A percentile compares a stretch with the other conserved stretches of the same genome.
These are phyloP conservation scores for Triangularia setosa DNA, from an alignment of 2,329 filamentous ascomycete genomes.

Conservation along the genomic window DNA sequence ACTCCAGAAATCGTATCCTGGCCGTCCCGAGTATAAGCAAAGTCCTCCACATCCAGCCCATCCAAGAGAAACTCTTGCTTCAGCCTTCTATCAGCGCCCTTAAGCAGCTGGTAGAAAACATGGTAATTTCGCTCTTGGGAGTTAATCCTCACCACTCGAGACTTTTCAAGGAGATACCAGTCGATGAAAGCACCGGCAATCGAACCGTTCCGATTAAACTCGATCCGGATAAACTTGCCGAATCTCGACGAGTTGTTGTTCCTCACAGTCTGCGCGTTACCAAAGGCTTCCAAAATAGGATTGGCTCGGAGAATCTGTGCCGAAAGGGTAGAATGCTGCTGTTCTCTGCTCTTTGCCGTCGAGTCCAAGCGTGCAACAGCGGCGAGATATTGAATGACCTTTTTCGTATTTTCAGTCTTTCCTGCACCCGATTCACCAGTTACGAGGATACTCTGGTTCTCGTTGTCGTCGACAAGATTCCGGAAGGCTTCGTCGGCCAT, in stretches of 20 bases:
- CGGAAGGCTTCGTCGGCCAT: conserved; percentile 97
- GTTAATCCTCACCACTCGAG: conserved; percentile 88
- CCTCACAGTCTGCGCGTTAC: conserved; percentile 93
- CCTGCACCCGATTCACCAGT: conserved; percentile 97
- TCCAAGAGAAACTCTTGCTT: conserved; percentile 74
- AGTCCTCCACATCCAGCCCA: conserved; percentile 74
- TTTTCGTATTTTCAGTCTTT: conserved; percentile 99
- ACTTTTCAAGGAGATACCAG: conserved; percentile 98
- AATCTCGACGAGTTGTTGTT: conserved; percentile 99
- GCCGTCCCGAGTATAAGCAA: conserved; percentile 85
- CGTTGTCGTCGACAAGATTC: conserved; percentile 88
- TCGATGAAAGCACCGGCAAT: conserved; percentile 97
- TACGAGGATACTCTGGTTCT: conserved; percentile 96
- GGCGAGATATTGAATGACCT: conserved; percentile 97
- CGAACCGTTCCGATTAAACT: conserved; percentile 81
- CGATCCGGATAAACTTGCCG: conserved; percentile 97
- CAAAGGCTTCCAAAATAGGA: conserved; percentile 95
- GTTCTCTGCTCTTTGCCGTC: conserved; percentile 55
- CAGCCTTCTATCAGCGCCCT: conserved; percentile 70
- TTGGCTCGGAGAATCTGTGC: conserved; percentile 96
- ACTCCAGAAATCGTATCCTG: conserved; percentile 90
- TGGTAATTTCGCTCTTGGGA: conserved; percentile 91
- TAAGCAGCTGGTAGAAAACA: conserved; percentile 91
- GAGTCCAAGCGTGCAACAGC: conserved; percentile 86
- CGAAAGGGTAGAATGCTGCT: conserved; percentile 74